phyloP scores from a whole-genome alignment of 495 filamentous ascomycete species.

The Neohortaea acidophila region DNA sequence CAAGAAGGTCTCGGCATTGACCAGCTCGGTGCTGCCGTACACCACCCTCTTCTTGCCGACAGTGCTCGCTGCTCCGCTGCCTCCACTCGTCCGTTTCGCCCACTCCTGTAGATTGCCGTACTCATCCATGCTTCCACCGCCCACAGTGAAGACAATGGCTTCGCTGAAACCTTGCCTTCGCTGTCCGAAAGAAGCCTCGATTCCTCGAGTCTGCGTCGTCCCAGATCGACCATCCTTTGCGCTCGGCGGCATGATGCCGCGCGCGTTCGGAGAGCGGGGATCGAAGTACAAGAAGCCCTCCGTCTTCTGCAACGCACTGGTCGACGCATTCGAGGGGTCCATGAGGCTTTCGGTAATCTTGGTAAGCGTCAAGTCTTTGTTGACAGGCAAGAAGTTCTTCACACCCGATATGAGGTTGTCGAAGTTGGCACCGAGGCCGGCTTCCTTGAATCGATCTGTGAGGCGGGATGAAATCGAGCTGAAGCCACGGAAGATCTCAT shows the following conservation, averaged over 20 bases:
- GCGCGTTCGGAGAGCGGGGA: conserved; percentile 78
- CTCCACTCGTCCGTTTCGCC: conserved; percentile 57
- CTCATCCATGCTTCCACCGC: conserved; percentile 96
- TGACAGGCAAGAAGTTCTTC: conserved; percentile 92
- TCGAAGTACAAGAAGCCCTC: conserved; percentile 99
- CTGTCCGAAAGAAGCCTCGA: conserved; percentile 81
- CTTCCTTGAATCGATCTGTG: conserved; percentile 85
- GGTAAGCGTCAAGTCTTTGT: conserved; percentile 89
- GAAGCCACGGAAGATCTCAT: conserved; percentile 74
- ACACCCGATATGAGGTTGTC: conserved; percentile 94
- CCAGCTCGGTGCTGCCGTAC: conserved; percentile 88
- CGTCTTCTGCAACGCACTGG: conserved; percentile 87
- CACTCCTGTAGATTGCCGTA: conserved; percentile 97
- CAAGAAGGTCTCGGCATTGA: conserved; percentile 83
- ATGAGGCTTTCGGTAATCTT: conserved; percentile 98
- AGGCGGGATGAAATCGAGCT: conserved; percentile 75
- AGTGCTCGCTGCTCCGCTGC: conserved; percentile 32
- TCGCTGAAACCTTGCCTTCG: conserved; percentile 86
- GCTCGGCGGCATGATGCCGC: conserved; percentile 72
- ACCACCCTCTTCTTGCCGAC: conserved; percentile 51
- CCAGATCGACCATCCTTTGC: conserved; percentile 33
- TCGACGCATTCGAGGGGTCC: conserved; percentile 81
- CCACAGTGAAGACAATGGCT: conserved; percentile 91
- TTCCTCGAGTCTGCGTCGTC: conserved; percentile 39
- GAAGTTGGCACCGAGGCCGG: conserved; percentile 76